These are phyloP conservation scores for Pisolithus sp. DNA, from an alignment of 768 basidiomycete species.

Conservation along the genomic window DNA sequence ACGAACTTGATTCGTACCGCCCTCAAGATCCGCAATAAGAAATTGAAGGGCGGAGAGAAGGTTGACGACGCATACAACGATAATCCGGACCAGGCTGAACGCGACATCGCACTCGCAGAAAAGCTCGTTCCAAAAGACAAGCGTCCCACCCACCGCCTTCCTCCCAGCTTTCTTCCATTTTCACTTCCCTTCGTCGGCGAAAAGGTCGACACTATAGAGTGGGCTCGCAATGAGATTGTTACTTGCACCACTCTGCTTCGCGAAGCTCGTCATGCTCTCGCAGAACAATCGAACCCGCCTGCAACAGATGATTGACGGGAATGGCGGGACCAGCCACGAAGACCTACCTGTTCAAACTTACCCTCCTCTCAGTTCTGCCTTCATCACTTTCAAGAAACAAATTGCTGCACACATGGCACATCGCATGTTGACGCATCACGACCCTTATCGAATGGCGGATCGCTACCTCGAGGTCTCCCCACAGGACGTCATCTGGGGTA, in stretches of 20 bases:
- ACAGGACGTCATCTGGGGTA: slow-evolving; percentile 87
- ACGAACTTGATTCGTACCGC: slow-evolving; percentile 72
- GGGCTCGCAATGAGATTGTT: slow-evolving; percentile 73
- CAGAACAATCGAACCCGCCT: slow-evolving; percentile 11
- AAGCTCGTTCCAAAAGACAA: slow-evolving; percentile 60
- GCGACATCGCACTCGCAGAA: slow-evolving; percentile 34
- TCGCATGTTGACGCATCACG: slow-evolving; percentile 70
- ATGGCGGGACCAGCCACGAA: slow-evolving; percentile 5
- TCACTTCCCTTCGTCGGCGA: slow-evolving; percentile 65
- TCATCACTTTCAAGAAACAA: slow-evolving; percentile 88
- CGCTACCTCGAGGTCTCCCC: slow-evolving; percentile 81
- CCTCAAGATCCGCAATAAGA: slow-evolving; percentile 56
- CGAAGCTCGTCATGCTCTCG: slow-evolving; percentile 34
- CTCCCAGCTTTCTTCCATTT: slow-evolving; percentile 44
- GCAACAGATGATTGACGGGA: slow-evolving; percentile 20
- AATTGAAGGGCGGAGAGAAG: slow-evolving; percentile 38
- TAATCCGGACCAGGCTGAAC: slow-evolving; percentile 23
- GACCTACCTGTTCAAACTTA: slow-evolving; percentile 32
- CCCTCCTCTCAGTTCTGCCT: slow-evolving; percentile 64
- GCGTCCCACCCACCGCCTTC: slow-evolving; percentile 76
- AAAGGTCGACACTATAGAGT: slow-evolving; percentile 91
- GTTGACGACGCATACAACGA: slow-evolving; percentile 19
- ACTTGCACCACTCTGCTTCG: slow-evolving; percentile 48
- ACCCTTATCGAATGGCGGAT: slow-evolving; percentile 73
- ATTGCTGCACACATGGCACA: slow-evolving; percentile 87